phyloP scores from a whole-genome alignment of 345 rosid species.

The Toxicodendron radicans region DNA sequence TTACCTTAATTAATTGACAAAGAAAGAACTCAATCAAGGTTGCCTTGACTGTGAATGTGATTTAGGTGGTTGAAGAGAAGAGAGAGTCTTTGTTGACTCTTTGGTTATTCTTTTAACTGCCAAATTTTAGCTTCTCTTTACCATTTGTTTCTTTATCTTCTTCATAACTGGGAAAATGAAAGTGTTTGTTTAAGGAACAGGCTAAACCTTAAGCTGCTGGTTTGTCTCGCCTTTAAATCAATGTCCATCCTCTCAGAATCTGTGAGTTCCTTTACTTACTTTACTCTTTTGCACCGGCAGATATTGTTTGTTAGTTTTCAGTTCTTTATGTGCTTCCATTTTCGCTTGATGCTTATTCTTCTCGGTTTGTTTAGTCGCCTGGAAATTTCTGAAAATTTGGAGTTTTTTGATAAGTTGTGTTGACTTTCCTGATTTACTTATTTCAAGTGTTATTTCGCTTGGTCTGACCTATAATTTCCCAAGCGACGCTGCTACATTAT shows the following conservation, averaged over 20 bases:
- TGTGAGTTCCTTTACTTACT: conserved; percentile 26
- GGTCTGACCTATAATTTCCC: background rate
- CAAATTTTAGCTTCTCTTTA: background rate
- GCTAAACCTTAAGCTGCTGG: background rate
- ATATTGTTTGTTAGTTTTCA: background rate
- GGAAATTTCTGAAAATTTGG: conserved; percentile 14
- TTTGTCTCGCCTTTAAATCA: conserved; percentile 13
- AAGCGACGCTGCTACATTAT: conserved; percentile 1
- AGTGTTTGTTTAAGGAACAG: background rate
- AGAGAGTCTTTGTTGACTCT: background rate
- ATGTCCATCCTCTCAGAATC: conserved; percentile 32
- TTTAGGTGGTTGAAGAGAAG: background rate
- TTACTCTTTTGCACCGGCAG: background rate
- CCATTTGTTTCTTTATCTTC: background rate
- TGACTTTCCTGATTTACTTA: no score
- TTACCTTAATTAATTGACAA: background rate
- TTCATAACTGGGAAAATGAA: conserved; percentile 4
- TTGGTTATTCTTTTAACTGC: background rate
- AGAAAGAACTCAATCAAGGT: background rate
- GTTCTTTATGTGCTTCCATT: background rate
- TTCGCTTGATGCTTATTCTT: background rate
- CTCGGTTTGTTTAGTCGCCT: conserved; percentile 10
- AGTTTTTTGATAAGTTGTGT: background rate
- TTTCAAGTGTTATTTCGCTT: no score
- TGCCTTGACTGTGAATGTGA: background rate